Conservation (phyloP, 116 monocot genomes). For the Dioscorea cayenensis region DNA sequence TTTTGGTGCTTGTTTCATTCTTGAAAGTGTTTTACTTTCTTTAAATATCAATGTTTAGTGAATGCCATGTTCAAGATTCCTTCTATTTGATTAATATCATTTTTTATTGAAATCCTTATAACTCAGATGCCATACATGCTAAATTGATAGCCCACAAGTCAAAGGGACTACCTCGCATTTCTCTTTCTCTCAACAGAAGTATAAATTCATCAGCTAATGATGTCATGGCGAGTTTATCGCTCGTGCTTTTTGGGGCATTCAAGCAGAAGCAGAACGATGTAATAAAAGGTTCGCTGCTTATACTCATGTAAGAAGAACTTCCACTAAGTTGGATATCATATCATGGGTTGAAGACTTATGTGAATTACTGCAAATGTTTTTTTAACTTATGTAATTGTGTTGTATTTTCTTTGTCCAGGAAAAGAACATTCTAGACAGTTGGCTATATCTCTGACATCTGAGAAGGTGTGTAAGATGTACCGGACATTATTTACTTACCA, state of each 20-base stretch:
- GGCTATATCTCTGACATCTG: constrained; percentile 8
- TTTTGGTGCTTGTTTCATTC: no score
- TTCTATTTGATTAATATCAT: neutral
- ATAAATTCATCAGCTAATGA: constrained; percentile 26
- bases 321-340: neutral
- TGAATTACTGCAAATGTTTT: neutral
- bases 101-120: neutral
- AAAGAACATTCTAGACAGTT: neutral
- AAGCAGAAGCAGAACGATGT: constrained; percentile 30
- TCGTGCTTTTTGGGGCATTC: constrained; percentile 39
- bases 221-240: constrained; percentile 30
- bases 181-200: constrained; percentile 30
- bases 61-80: no score
- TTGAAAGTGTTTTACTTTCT: no score
- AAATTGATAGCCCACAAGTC: constrained; percentile 51
- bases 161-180: constrained; percentile 57
- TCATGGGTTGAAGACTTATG: neutral
- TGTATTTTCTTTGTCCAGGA: constrained; percentile 5
- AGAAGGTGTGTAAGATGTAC: constrained; percentile 5
- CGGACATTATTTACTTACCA: neutral
- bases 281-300: constrained; percentile 23
- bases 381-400: neutral
- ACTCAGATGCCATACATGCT: constrained; percentile 25
- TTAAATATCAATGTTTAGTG: no score
- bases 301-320: neutral